A percentile compares a stretch with the other conserved stretches of the same genome.
These are phyloP conservation scores for Penicillium diatomitis DNA, from an alignment of 495 filamentous ascomycete genomes.

Conservation along the genomic window DNA sequence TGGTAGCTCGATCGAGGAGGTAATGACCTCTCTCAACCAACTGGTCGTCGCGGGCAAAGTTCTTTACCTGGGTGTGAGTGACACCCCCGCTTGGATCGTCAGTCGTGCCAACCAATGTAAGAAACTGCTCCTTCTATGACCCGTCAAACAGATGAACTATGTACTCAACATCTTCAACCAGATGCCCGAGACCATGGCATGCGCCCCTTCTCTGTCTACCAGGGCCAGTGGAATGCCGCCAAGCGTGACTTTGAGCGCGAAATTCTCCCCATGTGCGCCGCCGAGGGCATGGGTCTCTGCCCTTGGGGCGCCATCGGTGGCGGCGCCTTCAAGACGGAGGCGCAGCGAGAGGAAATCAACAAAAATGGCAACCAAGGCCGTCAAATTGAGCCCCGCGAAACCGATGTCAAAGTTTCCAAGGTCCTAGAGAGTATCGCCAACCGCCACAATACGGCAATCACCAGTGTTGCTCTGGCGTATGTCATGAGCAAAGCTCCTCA, in stretches of 20 bases:
- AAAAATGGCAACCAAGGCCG: constrained; percentile 15
- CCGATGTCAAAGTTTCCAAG: constrained; percentile 33
- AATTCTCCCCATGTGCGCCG: constrained; percentile 55
- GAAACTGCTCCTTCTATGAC: background rate
- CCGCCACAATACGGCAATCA: constrained; percentile 41
- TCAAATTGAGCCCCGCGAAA: constrained; percentile 4
- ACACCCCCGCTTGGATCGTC: constrained; percentile 56
- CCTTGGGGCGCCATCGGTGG: constrained; percentile 57
- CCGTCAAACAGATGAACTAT: background rate
- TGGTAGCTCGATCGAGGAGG: constrained; percentile 32
- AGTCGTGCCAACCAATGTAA: constrained; percentile 50
- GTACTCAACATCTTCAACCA: background rate
- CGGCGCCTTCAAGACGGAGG: constrained; percentile 32
- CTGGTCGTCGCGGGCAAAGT: constrained; percentile 35
- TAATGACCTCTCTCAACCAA: constrained; percentile 35
- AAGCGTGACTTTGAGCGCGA: constrained; percentile 61
- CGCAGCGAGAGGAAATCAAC: constrained; percentile 12
- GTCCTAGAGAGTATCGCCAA: constrained; percentile 53
- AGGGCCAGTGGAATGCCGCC: constrained; percentile 54
- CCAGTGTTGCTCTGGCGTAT: constrained; percentile 55
- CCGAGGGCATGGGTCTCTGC: constrained; percentile 60
- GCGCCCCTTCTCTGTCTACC: constrained; percentile 57
- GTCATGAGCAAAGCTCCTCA: constrained; percentile 68
- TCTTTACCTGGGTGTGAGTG: constrained; percentile 37
- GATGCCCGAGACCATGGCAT: constrained; percentile 58